A percentile compares a stretch with the other conserved stretches of the same genome.
These are phyloP conservation scores for Acidomyces sp. DNA, from an alignment of 495 filamentous ascomycete genomes.

Conservation along the genomic window DNA sequence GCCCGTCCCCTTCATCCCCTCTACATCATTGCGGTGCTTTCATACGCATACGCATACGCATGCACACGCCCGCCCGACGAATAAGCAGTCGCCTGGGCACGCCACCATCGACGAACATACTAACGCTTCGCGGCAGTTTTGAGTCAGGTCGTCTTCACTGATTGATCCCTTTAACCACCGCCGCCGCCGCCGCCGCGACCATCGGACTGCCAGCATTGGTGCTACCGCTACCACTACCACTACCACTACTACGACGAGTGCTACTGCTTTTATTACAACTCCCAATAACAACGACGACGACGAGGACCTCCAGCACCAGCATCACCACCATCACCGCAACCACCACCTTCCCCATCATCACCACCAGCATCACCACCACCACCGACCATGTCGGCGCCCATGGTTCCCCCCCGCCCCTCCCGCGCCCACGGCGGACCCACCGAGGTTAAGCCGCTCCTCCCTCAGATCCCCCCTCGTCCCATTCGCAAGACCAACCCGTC, in stretches of 20 bases:
- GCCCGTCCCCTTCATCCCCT: too few relatives aligned
- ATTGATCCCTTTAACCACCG: too few relatives aligned
- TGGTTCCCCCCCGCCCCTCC: slow-evolving; percentile 52
- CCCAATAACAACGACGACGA: too few relatives aligned
- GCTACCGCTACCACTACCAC: background rate
- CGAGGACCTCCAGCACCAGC: background rate
- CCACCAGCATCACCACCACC: slow-evolving; percentile 3
- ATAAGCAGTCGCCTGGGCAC: too few relatives aligned
- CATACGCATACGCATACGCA: too few relatives aligned
- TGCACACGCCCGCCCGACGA: too few relatives aligned
- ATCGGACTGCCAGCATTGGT: background rate
- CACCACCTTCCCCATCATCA: slow-evolving; percentile 2
- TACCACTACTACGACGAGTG: background rate
- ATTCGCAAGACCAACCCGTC: slow-evolving; percentile 56
- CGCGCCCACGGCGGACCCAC: slow-evolving; percentile 26
- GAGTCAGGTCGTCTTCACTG: too few relatives aligned
- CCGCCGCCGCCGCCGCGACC: too few relatives aligned
- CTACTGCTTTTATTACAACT: background rate
- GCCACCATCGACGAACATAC: too few relatives aligned
- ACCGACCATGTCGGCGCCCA: slow-evolving; percentile 38
- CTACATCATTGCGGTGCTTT: too few relatives aligned
- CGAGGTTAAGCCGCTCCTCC: slow-evolving; percentile 31
- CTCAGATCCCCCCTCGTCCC: slow-evolving; percentile 61
- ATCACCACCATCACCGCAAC: slow-evolving; percentile 1
- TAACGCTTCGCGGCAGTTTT: too few relatives aligned